Conservation (phyloP, 805 yeast species). For the Cephaloascus albidus region DNA sequence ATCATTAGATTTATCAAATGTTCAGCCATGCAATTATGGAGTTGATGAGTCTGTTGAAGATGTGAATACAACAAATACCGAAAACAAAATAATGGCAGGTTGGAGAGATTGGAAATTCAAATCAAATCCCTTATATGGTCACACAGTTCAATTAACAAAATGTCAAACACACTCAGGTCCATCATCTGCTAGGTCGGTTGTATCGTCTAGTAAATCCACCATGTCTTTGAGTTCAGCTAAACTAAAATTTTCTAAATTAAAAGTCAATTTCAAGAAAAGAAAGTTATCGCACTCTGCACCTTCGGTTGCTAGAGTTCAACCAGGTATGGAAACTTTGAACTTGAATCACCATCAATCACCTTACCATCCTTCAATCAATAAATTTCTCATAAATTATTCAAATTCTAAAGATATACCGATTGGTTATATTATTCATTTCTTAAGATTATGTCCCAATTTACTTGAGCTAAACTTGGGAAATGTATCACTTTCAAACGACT, state of each 20-base stretch:
- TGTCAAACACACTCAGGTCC: neutral
- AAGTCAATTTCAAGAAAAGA: constrained; percentile 14
- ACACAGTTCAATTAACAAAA: constrained; percentile 4
- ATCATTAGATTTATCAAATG: constrained; percentile 46
- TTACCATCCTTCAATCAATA: constrained; percentile 53
- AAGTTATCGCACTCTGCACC: neutral
- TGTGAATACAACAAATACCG: constrained; percentile 1
- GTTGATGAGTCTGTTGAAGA: constrained; percentile 1
- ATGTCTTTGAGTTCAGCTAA: constrained; percentile 21
- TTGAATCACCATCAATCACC: constrained; percentile 12
- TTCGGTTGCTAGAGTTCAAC: neutral
- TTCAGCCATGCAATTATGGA: constrained; percentile 12
- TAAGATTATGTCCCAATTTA: constrained; percentile 60
- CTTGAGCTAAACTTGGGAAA: constrained; percentile 46
- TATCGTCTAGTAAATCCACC: constrained; percentile 12
- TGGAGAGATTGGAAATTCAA: constrained; percentile 92
- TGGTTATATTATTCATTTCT: constrained; percentile 62
- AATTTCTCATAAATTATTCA: constrained; percentile 53
- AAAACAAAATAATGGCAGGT: constrained; percentile 47
- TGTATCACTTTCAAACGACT: constrained; percentile 60
- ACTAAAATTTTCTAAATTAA: constrained; percentile 28
- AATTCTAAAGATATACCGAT: constrained; percentile 69
- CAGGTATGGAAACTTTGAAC: constrained; percentile 6
- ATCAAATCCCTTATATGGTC: constrained; percentile 56
- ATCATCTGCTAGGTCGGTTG: constrained; percentile 2